Evolutionary conservation across 164 flowering plant genomes (phyloP).

Genomic region (Vitis cinerea): DNA sequence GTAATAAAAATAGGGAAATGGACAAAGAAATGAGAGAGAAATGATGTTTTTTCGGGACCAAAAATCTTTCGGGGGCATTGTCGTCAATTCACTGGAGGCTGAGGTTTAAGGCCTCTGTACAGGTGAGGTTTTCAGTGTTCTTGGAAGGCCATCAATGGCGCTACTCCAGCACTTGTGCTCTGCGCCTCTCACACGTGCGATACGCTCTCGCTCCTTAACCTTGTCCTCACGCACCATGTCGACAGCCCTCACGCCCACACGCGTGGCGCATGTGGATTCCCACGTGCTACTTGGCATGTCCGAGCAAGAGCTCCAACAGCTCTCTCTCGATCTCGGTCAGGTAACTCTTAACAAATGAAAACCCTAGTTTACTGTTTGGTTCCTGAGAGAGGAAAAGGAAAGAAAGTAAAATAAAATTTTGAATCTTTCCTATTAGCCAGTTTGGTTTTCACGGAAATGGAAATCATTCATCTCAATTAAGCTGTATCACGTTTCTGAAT

Average conservation of each 20-base stretch:
- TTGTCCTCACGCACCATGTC: conserved; percentile 1
- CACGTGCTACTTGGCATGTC: conserved; percentile 90
- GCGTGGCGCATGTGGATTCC: conserved; percentile 33
- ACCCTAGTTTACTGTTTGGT: no score
- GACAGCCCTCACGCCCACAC: conserved; percentile 13
- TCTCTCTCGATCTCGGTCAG: conserved; percentile 81
- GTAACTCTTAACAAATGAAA: conserved; percentile 24
- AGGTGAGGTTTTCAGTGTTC: neutral
- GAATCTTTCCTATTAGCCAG: neutral
- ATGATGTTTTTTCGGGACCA: no score
- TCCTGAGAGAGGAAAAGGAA: neutral
- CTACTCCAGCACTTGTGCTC: conserved; percentile 47
- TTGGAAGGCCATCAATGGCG: conserved; percentile 39
- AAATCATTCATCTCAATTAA: neutral
- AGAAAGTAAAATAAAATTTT: neutral
- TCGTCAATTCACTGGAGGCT: neutral
- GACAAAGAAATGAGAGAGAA: no score
- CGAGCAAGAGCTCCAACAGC: conserved; percentile 77
- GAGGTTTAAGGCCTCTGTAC: conserved; percentile 9
- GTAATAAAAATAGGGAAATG: no score
- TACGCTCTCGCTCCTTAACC: conserved; percentile 34
- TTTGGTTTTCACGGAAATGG: neutral
- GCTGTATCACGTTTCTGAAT: neutral
- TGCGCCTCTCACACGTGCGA: conserved; percentile 52
- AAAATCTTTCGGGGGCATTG: conserved; percentile 1